Percentiles rank a stretch among this genome's conserved stretches.
These are phyloP conservation scores for Sungouiozyma ichnusensis DNA, from an alignment of 805 yeast genomes.

Conservation along the genomic window DNA sequence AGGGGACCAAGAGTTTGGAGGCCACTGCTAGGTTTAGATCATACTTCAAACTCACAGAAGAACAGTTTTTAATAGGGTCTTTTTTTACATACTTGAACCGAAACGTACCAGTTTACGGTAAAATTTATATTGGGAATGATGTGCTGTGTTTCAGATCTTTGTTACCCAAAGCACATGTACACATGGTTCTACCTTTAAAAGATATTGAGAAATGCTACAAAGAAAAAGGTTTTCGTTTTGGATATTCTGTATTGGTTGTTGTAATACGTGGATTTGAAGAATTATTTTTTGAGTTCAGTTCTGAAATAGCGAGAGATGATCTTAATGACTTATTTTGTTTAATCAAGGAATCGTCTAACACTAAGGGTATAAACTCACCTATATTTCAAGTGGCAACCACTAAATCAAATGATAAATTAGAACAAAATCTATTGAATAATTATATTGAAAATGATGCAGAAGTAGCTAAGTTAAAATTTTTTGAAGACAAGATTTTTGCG, in stretches of 20 bases:
- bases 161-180: conserved; percentile 65
- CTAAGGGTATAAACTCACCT: not conserved
- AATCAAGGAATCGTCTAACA: conserved; percentile 17
- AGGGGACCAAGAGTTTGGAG: conserved; percentile 33
- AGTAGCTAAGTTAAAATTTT: conserved; percentile 50
- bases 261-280: conserved; percentile 69
- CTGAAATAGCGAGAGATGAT: conserved; percentile 57
- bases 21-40: conserved; percentile 50
- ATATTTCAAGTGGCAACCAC: not conserved
- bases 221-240: conserved; percentile 60
- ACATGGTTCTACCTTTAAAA: conserved; percentile 68
- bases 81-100: conserved; percentile 62
- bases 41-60: conserved; percentile 52
- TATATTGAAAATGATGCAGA: conserved; percentile 24
- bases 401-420: not conserved
- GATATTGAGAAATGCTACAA: conserved; percentile 63
- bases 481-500: conserved; percentile 54
- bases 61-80: conserved; percentile 47
- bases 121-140: conserved; percentile 58
- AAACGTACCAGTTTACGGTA: conserved; percentile 74
- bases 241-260: conserved; percentile 60
- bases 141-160: conserved; percentile 74
- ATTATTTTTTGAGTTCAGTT: conserved; percentile 65
- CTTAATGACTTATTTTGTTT: conserved; percentile 46
- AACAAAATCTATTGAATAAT: not conserved